Conservation (phyloP, 257 asterid genomes). For the Nemophila menziesii region DNA sequence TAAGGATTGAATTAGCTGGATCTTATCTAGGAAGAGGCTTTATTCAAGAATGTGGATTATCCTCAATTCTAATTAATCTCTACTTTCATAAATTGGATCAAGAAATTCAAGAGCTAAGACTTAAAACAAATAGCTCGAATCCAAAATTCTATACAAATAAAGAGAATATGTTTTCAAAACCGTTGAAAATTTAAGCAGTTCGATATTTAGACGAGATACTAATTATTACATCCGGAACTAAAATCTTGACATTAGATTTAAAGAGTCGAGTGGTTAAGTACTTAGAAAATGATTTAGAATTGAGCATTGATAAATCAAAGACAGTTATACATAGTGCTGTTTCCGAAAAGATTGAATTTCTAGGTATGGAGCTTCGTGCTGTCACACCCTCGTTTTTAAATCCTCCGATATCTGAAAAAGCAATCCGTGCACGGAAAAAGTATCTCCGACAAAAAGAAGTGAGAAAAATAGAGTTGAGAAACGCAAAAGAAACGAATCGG, state of each 20-base stretch:
- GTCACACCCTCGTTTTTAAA: conserved; percentile 73
- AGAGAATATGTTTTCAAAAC: conserved; percentile 42
- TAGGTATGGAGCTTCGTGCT: conserved; percentile 95
- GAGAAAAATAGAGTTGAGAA: conserved; percentile 53
- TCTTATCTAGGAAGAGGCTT: conserved; percentile 58
- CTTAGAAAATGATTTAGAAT: conserved; percentile 40
- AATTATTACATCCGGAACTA: conserved; percentile 66
- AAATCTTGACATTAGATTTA: conserved; percentile 53
- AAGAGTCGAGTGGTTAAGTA: conserved; percentile 37
- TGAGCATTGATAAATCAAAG: conserved; percentile 39
- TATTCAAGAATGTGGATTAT: conserved; percentile 71
- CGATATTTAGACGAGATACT: conserved; percentile 79
- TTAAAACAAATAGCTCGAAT: conserved; percentile 32
- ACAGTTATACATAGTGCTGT: conserved; percentile 77
- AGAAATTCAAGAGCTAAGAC: conserved; percentile 56
- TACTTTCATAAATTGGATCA: conserved; percentile 54
- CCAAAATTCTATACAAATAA: conserved; percentile 26
- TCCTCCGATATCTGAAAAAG: conserved; percentile 63
- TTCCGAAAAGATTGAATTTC: conserved; percentile 72
- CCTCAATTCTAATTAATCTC: conserved; percentile 57
- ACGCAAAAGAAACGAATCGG: conserved; percentile 70
- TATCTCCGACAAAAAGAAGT: conserved; percentile 82
- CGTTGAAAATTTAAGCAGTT: conserved; percentile 66
- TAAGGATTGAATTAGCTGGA: conserved; percentile 41
- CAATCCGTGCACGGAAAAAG: conserved; percentile 77